Evolutionary conservation across 2,329 filamentous ascomycete species (phyloP).

Genomic region (Penicillium sp.): DNA sequence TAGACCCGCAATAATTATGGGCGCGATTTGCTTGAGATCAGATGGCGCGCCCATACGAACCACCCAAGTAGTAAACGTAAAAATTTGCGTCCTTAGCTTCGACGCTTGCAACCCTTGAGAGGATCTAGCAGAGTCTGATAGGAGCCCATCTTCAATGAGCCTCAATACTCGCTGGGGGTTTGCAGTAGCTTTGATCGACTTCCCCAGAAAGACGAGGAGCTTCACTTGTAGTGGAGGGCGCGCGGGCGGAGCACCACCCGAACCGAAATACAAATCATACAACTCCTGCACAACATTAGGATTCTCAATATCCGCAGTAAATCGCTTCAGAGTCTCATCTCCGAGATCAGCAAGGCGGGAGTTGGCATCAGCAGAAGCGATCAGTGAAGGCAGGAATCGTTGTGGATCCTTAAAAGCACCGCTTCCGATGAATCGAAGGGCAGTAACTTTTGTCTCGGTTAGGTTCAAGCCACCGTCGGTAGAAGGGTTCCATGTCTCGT

Average conservation of each 20-base stretch:
- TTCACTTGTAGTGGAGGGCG: conserved; percentile 73
- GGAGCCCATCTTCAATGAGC: conserved; percentile 66
- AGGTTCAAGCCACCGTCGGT: conserved; percentile 62
- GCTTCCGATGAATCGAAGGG: conserved; percentile 71
- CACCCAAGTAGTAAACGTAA: conserved; percentile 84
- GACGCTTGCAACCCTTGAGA: conserved; percentile 67
- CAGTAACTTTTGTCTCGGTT: conserved; percentile 66
- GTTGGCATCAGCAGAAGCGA: conserved; percentile 78
- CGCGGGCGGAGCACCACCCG: conserved; percentile 47
- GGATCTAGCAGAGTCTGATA: conserved; percentile 40
- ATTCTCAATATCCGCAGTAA: conserved; percentile 66
- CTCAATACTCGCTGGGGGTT: conserved; percentile 66
- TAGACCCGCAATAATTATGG: conserved; percentile 65
- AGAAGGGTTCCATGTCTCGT: conserved; percentile 60
- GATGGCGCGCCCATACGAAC: conserved; percentile 66
- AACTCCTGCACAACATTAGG: conserved; percentile 60
- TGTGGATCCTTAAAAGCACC: conserved; percentile 82
- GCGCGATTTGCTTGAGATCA: conserved; percentile 63
- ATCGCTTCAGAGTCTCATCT: conserved; percentile 83
- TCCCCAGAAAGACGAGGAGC: conserved; percentile 71
- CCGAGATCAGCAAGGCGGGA: conserved; percentile 78
- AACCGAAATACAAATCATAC: conserved; percentile 70
- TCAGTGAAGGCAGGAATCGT: conserved; percentile 78
- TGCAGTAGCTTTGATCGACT: conserved; percentile 69
- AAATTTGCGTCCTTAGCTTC: conserved; percentile 78